A percentile compares a stretch with the other conserved stretches of the same genome.
Conservation (phyloP, 768 basidiomycete genomes). For the Naganishia friedmannii region DNA sequence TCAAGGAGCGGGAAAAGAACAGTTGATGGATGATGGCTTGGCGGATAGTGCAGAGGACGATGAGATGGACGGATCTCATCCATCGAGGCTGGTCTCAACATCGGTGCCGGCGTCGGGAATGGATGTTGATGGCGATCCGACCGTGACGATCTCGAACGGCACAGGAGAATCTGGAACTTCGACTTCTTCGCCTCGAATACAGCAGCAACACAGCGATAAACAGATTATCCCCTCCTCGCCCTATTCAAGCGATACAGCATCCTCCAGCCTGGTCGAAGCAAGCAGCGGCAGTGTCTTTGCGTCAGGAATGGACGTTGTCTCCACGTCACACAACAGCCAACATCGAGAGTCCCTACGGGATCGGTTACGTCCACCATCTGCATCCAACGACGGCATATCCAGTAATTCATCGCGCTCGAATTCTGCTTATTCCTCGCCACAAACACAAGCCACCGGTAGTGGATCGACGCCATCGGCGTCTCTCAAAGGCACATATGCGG, state of each 20-base stretch:
- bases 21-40: background rate
- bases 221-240: background rate
- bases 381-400: background rate
- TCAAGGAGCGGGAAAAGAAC: background rate
- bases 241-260: background rate
- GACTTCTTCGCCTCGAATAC: background rate
- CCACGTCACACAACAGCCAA: background rate
- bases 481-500: background rate
- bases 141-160: background rate
- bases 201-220: background rate
- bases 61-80: constrained; percentile 1
- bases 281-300: background rate
- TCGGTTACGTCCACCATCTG: background rate
- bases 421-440: background rate
- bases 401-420: background rate
- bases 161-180: background rate
- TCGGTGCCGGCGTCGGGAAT: background rate
- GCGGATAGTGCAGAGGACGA: background rate
- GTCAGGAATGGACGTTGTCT: background rate
- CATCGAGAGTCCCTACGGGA: background rate
- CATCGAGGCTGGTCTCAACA: background rate
- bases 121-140: constrained; percentile 3
- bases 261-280: background rate
- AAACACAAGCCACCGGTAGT: background rate
- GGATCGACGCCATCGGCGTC: background rate